Base-by-base conservation (phyloP, 2,329 filamentous ascomycete genomes). In the Eurotiales sp. region DNA sequence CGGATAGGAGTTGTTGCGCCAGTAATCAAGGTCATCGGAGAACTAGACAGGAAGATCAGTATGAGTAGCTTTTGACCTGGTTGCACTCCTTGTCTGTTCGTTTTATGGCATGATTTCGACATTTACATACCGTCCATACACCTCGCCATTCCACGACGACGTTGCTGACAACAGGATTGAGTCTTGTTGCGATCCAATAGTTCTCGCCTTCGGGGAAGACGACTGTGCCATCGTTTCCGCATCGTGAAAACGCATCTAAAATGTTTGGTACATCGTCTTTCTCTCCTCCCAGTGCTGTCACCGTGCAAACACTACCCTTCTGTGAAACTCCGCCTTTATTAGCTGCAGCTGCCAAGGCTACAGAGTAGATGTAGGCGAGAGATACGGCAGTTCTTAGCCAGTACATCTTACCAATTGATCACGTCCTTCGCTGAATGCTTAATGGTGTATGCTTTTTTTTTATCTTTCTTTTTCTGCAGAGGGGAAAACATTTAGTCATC, bases 121-220 rank as follows among this genome's bases (percentile, higher is more conserved):
- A 34, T 36, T 27, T n/a, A 42, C 48, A 12, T 61, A 76, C 74
- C 39, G 69, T 72, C 77, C 77, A 81, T 42, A 71, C 64, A 1
- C 78, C 79, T 21, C 64, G 67, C 79, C 78, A 82, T 51, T 80
- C 71, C 48, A 81, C 75, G 2, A 63, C 63, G 11, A 80, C 75
- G 57, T 81, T 71, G 40, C 74, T 65, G 12, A 81, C 58, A 2
- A 77, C 60, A 0, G 76, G 75, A 53, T 81, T 78, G 41, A 82
- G 60, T 37, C 70, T 72, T 8, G 70, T 71, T 4, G 65, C 74
- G 55, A 82, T 81, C 64, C 70, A 75, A 60, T 81, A 82, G 21
- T 68, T 70, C 51, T 79, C 61, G 12, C 68, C 68, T 52, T 75
- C 69, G 0, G 77, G 77, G 53, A 82, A 82, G 3, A 79, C 61